phyloP scores from a whole-genome alignment of 345 rosid genomes.

The Hibiscus trionum region DNA sequence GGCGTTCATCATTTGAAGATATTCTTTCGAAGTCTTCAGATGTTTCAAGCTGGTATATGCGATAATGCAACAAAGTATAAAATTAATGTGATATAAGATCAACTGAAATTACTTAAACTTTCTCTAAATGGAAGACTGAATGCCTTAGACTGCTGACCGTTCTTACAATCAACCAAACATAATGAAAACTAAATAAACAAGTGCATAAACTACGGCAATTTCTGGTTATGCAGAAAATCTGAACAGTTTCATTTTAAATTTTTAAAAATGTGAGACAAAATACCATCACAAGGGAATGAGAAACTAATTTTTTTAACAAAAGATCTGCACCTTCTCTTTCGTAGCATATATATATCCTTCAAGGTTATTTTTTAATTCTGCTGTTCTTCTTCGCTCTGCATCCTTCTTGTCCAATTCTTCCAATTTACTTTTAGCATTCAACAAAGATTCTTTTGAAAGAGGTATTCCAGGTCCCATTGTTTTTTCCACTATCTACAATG shows the following conservation, averaged over 20 bases:
- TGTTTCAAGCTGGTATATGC: slow-evolving; percentile 57
- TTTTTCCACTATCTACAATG: slow-evolving; percentile 63
- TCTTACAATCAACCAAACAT: background rate
- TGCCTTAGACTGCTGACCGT: background rate
- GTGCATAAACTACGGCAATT: background rate
- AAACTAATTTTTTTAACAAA: background rate
- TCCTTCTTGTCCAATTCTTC: slow-evolving; percentile 83
- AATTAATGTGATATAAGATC: slow-evolving; percentile 1
- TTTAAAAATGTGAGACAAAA: background rate
- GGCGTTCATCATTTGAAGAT: slow-evolving; percentile 71
- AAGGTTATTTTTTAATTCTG: slow-evolving; percentile 85
- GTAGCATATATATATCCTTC: slow-evolving; percentile 92
- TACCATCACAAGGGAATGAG: background rate
- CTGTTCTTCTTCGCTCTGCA: slow-evolving; percentile 83
- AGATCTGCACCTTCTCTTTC: slow-evolving; percentile 66
- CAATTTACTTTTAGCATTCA: slow-evolving; percentile 64
- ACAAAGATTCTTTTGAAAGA: slow-evolving; percentile 52
- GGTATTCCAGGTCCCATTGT: slow-evolving; percentile 74
- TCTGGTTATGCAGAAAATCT: background rate
- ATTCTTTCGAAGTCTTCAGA: slow-evolving; percentile 61
- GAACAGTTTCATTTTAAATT: background rate
- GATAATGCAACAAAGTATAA: slow-evolving; percentile 7
- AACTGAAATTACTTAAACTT: background rate
- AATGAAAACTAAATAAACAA: background rate
- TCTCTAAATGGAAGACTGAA: background rate